A percentile compares a stretch with the other conserved stretches of the same genome.
Evolutionary conservation across 768 basidiomycete genomes (phyloP).

Genomic region (Serendipita sp.): DNA sequence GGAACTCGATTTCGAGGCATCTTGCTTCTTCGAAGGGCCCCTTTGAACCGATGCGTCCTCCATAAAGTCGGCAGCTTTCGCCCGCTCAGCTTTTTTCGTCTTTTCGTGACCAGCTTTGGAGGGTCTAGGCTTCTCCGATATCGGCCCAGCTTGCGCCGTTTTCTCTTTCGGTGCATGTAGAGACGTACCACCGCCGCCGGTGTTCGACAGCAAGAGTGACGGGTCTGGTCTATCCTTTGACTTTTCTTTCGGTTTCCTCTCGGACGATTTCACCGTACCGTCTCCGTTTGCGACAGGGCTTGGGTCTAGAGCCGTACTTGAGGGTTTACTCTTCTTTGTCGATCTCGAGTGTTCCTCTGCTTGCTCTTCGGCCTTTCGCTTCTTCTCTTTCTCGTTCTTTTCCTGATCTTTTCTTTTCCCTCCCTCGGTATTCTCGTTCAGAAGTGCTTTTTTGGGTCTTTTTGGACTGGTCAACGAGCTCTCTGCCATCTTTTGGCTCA

Average conservation of each 20-base stretch:
- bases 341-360: background rate
- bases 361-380: background rate
- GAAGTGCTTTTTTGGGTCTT: background rate
- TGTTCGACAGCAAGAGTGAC: background rate
- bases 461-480: background rate
- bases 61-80: background rate
- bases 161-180: too few species aligned
- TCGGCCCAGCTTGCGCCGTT: too few species aligned
- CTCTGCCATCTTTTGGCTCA: slow-evolving; percentile 1
- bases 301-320: too few species aligned
- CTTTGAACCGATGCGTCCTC: background rate
- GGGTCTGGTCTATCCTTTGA: background rate
- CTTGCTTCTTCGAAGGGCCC: background rate
- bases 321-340: background rate
- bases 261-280: background rate
- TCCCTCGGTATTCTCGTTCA: background rate
- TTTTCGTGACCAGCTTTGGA: background rate
- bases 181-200: background rate
- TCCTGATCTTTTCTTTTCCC: background rate
- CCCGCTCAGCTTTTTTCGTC: background rate
- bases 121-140: background rate
- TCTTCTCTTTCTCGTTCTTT: background rate
- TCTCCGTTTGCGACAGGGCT: background rate
- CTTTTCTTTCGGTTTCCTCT: background rate
- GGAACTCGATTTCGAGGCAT: background rate